Evolutionary conservation across 2,329 filamentous ascomycete genomes (phyloP).

Genomic region (Botrytis byssoidea): DNA sequence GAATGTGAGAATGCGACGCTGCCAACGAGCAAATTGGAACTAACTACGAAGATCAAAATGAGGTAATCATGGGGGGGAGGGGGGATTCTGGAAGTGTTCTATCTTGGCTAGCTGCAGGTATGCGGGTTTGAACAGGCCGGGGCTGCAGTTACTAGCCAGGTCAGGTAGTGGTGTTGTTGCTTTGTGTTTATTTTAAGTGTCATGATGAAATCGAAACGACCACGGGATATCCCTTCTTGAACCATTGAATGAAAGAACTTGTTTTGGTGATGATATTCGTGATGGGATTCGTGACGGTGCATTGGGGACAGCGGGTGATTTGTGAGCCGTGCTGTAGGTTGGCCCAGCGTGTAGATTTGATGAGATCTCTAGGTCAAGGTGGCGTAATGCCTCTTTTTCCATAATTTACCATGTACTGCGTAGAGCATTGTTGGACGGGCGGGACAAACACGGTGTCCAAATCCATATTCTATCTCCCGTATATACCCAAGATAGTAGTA

Average conservation of each 20-base stretch:
- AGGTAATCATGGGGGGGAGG: constrained; percentile 17
- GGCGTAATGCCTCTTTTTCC: constrained; percentile 13
- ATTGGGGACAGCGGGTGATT: constrained; percentile 6
- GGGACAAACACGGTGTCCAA: constrained; percentile 4
- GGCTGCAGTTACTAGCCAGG: constrained; percentile 7
- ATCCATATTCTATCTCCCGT: constrained; percentile 1
- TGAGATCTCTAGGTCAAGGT: constrained; percentile 12
- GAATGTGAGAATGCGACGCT: constrained; percentile 10
- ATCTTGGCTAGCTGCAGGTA: constrained; percentile 14
- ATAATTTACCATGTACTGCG: not conserved
- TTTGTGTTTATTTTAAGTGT: constrained; percentile 12
- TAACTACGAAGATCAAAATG: not conserved
- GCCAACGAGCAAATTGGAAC: not conserved
- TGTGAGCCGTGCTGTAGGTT: constrained; percentile 6
- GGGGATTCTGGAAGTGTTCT: constrained; percentile 19
- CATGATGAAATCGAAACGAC: constrained; percentile 8
- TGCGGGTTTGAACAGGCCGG: constrained; percentile 1
- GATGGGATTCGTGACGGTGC: constrained; percentile 6
- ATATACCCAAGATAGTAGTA: not conserved
- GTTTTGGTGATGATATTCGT: constrained; percentile 4
- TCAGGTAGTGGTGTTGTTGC: not conserved
- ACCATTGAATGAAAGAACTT: not conserved
- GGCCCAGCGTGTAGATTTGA: not conserved
- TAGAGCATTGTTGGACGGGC: not conserved
- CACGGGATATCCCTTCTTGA: not conserved